phyloP scores from a whole-genome alignment of 306 rosid species.

The Vachellia pachyceras region DNA sequence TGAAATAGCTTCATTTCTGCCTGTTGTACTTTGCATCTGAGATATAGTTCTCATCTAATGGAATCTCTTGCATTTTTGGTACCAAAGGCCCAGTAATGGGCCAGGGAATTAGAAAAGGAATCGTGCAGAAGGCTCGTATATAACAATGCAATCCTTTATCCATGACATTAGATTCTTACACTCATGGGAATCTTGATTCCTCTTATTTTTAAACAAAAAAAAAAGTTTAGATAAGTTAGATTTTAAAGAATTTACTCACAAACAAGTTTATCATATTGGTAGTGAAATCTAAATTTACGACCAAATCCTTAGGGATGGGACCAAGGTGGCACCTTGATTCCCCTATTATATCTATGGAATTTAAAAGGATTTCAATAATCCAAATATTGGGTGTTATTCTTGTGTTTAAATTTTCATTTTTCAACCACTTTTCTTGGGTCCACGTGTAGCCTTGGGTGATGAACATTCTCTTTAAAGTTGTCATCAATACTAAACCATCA shows the following conservation, averaged over 20 bases:
- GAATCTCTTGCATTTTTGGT: not conserved
- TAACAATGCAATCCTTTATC: not conserved
- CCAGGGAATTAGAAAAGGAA: not conserved
- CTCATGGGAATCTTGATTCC: not conserved
- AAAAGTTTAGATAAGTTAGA: too few relatives aligned
- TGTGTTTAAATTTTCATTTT: too few relatives aligned
- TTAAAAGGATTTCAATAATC: too few relatives aligned
- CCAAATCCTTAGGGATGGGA: too few relatives aligned
- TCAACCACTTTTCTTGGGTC: not conserved
- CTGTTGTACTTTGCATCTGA: conserved; percentile 4
- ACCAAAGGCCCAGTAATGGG: not conserved
- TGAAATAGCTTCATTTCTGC: conserved; percentile 43
- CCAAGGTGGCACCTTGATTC: too few relatives aligned
- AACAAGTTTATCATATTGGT: too few relatives aligned
- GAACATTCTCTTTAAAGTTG: not conserved
- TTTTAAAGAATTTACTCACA: too few relatives aligned
- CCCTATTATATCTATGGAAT: too few relatives aligned
- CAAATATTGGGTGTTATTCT: too few relatives aligned
- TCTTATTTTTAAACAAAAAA: too few relatives aligned
- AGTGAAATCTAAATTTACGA: too few relatives aligned
- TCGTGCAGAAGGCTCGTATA: not conserved
- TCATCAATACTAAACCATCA: too few relatives aligned
- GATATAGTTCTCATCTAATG: not conserved
- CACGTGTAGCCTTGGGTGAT: not conserved
- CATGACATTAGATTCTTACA: not conserved